Conservation (phyloP, 2,329 filamentous ascomycete genomes). For the Cordyceps tenuipes region DNA sequence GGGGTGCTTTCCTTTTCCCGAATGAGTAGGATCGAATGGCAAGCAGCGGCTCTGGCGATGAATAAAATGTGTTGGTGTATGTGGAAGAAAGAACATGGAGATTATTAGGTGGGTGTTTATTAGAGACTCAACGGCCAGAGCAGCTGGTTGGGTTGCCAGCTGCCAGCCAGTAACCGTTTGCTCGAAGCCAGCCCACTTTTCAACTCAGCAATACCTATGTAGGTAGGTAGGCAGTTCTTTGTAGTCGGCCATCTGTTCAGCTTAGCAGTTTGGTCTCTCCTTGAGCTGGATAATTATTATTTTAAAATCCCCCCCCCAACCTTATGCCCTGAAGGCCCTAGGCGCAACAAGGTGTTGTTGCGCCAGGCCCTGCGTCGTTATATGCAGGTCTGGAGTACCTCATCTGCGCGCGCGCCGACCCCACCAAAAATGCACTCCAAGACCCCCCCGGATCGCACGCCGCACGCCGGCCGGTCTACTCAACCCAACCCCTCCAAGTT, state of each 20-base stretch:
- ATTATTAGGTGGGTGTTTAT: background rate
- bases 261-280: no score
- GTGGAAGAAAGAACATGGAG: background rate
- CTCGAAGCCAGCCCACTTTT: background rate
- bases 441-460: background rate
- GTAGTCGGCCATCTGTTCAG: no score
- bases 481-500: background rate
- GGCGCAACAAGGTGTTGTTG: background rate
- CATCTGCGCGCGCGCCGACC: background rate
- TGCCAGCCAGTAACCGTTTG: background rate
- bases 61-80: background rate
- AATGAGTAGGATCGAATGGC: background rate
- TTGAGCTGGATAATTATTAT: no score
- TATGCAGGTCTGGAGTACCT: no score
- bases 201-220: no score
- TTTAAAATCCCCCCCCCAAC: background rate
- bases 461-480: background rate
- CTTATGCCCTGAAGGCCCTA: background rate
- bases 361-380: no score
- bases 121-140: background rate
- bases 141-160: background rate
- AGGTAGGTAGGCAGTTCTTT: no score
- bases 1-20: background rate
- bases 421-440: background rate
- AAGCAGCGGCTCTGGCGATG: background rate